Evolutionary conservation across 2,329 filamentous ascomycete genomes (phyloP).

Genomic region (Intubia oerlemansii): DNA sequence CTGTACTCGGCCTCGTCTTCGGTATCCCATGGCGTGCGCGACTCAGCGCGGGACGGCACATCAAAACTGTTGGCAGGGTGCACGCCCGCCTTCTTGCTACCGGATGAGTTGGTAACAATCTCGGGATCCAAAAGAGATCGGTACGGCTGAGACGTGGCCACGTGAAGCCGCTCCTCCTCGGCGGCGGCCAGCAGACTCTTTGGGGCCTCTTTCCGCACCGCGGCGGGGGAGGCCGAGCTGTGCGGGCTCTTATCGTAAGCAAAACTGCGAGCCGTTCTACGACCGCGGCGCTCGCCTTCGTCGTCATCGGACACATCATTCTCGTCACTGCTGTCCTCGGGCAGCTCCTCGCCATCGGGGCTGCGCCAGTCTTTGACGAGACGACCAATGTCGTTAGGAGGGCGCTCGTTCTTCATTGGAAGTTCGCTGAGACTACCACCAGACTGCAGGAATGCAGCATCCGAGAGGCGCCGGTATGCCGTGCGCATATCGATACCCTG

Average conservation of each 20-base stretch:
- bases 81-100: conserved; percentile 41
- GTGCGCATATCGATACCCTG: conserved; percentile 44
- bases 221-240: conserved; percentile 12
- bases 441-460: conserved; percentile 44
- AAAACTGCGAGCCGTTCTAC: conserved; percentile 28
- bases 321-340: conserved; percentile 49
- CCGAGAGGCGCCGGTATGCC: conserved; percentile 50
- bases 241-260: conserved; percentile 17
- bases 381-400: conserved; percentile 28
- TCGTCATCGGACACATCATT: conserved; percentile 37
- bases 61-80: conserved; percentile 80
- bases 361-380: conserved; percentile 46
- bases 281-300: conserved; percentile 35
- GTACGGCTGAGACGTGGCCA: conserved; percentile 31
- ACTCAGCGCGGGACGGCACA: conserved; percentile 29
- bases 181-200: conserved; percentile 50
- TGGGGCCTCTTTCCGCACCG: conserved; percentile 17
- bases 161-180: conserved; percentile 49
- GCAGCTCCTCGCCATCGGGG: conserved; percentile 42
- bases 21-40: conserved; percentile 44
- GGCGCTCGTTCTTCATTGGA: too few relatives aligned
- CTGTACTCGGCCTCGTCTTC: conserved; percentile 70
- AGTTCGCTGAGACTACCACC: conserved; percentile 41
- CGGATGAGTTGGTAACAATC: conserved; percentile 40
- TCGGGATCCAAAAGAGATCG: conserved; percentile 45